Conservation (phyloP, 371 early-diverging fungal genomes). For the Mucor piriformis region DNA sequence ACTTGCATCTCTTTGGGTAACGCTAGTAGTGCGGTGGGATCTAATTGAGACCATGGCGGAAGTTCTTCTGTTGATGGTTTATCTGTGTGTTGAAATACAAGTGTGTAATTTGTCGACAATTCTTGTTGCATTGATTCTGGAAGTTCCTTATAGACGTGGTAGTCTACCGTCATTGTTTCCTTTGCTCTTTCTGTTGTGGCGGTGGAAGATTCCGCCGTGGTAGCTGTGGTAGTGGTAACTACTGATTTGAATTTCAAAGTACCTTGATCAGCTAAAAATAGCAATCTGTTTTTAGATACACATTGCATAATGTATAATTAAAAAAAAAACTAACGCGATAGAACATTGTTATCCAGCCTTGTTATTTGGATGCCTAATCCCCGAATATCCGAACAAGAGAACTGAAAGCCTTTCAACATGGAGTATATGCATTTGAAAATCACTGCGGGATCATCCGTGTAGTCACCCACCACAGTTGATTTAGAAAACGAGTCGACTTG, state of each 20-base stretch:
- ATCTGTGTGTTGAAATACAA: slow-evolving; percentile 1
- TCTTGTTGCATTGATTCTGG: slow-evolving; percentile 33
- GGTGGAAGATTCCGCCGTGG: not conserved
- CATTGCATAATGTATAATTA: not conserved
- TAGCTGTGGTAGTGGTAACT: not conserved
- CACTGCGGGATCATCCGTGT: slow-evolving; percentile 48
- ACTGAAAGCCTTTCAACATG: slow-evolving; percentile 49
- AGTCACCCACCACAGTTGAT: slow-evolving; percentile 45
- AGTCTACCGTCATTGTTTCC: slow-evolving; percentile 21
- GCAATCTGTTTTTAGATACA: not conserved
- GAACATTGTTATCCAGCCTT: slow-evolving; percentile 41
- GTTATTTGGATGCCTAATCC: slow-evolving; percentile 69
- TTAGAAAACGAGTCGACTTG: slow-evolving; percentile 64
- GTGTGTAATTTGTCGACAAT: slow-evolving; percentile 3
- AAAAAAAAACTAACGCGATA: not conserved
- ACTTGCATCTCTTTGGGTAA: slow-evolving; percentile 45
- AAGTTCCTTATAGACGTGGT: slow-evolving; percentile 25
- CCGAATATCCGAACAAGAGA: slow-evolving; percentile 61
- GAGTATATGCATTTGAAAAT: slow-evolving; percentile 49
- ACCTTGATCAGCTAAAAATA: slow-evolving; percentile 17
- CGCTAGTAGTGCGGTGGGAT: slow-evolving; percentile 45
- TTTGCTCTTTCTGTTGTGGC: not conserved
- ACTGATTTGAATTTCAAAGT: slow-evolving; percentile 4
- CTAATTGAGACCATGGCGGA: slow-evolving; percentile 61
- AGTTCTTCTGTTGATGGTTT: slow-evolving; percentile 17